A percentile compares a stretch with the other conserved stretches of the same genome.
Conservation (phyloP, 2,329 filamentous ascomycete genomes). For the Conoideocrella luteorostrata region DNA sequence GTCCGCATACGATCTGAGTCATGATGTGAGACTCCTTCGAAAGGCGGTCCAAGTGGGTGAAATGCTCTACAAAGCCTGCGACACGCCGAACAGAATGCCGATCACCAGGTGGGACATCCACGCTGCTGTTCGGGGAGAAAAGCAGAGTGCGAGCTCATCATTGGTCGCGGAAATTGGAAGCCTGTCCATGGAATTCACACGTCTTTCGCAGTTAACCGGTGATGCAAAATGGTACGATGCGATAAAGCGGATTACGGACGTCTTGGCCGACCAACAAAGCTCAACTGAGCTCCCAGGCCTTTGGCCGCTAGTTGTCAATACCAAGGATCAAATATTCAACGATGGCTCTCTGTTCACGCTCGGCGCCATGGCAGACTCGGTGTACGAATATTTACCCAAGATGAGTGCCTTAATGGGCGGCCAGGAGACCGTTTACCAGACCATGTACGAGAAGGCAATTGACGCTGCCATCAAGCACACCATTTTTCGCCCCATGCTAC, state of each 20-base stretch:
- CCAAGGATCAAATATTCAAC: conserved; percentile 39
- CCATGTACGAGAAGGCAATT: conserved; percentile 57
- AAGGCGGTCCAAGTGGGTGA: conserved; percentile 46
- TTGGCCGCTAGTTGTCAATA: conserved; percentile 63
- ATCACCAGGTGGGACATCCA: conserved; percentile 21
- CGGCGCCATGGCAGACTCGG: conserved; percentile 46
- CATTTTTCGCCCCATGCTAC: conserved; percentile 63
- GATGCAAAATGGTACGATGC: conserved; percentile 69
- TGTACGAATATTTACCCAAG: conserved; percentile 56
- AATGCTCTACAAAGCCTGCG: conserved; percentile 46
- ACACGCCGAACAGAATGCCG: conserved; percentile 45
- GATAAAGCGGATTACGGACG: conserved; percentile 60
- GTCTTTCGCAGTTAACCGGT: conserved; percentile 62
- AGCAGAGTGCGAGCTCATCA: conserved; percentile 12
- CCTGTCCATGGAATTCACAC: conserved; percentile 64
- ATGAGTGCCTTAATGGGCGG: conserved; percentile 62
- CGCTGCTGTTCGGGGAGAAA: conserved; percentile 16
- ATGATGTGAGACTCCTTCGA: conserved; percentile 32
- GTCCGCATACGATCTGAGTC: conserved; percentile 43
- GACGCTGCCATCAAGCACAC: conserved; percentile 54
- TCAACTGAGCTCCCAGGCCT: conserved; percentile 63
- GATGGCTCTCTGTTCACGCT: conserved; percentile 36
- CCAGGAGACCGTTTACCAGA: conserved; percentile 48
- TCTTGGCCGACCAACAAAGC: conserved; percentile 60
- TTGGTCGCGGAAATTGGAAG: conserved; percentile 59